A percentile compares a stretch with the other conserved stretches of the same genome.
These are phyloP conservation scores for Botrytis tulipae DNA, from an alignment of 2,329 filamentous ascomycete genomes.

Conservation along the genomic window DNA sequence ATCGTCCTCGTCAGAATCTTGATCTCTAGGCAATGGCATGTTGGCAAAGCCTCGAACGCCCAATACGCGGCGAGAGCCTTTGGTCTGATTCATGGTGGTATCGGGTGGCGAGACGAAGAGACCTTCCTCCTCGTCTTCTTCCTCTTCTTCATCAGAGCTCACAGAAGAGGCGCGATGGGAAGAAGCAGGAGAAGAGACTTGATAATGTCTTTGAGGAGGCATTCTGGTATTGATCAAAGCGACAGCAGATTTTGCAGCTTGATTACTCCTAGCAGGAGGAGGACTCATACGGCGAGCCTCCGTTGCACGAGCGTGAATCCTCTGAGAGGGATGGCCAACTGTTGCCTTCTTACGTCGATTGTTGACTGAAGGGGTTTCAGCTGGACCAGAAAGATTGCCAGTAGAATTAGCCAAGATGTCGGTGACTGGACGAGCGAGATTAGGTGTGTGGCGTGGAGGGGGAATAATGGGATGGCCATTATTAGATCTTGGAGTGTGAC, in stretches of 20 bases:
- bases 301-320: background rate
- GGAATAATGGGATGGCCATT: background rate
- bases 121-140: background rate
- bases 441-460: background rate
- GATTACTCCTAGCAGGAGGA: background rate
- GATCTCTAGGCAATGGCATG: constrained; percentile 2
- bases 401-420: no score
- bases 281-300: background rate
- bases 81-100: background rate
- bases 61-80: background rate
- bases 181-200: background rate
- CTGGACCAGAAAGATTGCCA: background rate
- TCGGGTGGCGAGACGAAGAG: background rate
- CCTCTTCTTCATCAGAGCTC: background rate
- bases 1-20: constrained; percentile 8
- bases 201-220: background rate
- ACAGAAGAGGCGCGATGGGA: background rate
- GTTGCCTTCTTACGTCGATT: background rate
- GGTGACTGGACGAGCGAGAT: no score
- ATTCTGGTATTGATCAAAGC: background rate
- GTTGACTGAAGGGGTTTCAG: background rate
- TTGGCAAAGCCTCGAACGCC: constrained; percentile 11
- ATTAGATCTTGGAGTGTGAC: background rate
- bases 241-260: background rate
- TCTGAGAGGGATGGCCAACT: background rate